Base-by-base conservation (phyloP, 1,284 basidiomycete species). In the Jaminaea rosea region DNA sequence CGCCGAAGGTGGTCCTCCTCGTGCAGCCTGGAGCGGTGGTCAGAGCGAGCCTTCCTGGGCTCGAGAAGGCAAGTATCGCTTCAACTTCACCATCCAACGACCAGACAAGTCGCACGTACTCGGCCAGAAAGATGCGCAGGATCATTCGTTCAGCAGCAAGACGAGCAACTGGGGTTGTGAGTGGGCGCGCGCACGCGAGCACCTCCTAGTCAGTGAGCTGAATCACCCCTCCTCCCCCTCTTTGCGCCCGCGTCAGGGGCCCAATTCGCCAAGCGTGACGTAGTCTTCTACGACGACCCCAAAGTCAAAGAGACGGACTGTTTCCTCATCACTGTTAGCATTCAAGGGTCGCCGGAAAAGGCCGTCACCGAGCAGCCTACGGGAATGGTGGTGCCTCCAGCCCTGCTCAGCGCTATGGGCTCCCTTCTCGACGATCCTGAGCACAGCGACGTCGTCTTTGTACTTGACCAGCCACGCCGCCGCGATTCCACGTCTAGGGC, bases 111-210 rank as follows among this genome's bases (percentile, higher is more conserved):
- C 84, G 59, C 53, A 76, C 48, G 47, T 52, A 2, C 50, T 61
- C 15, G 59, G 51, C n/a, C 59, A 52, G 37, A 50, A 58, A 36
- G 88, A 90, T 67, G 88, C 88, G 0, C 80, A 83, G 47, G 85
- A 89, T 59, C 88, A 89, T 69, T 82, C 84, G 1, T 90, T 88
- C 60, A 87, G 85, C 10, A 83, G 82, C 72, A 86, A 86, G 76
- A 87, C 73, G 21, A 61, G 72, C 27, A 76, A 76, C 48, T 76
- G 75, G 75, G 75, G 75, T 23, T 13, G 62, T 46, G 52, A 50
- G 17, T 50, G 44, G 39, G 36, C 6, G 4, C 10, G 10, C 10
- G 10, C 17, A 9, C 23, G 15, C 32, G 29, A 37, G 9, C 17
- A 4, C n/a, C n/a, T n/a, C n/a, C n/a, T n/a, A n/a, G n/a, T n/a